Base-by-base conservation (phyloP, 768 basidiomycete species). In the Russula emetica region DNA sequence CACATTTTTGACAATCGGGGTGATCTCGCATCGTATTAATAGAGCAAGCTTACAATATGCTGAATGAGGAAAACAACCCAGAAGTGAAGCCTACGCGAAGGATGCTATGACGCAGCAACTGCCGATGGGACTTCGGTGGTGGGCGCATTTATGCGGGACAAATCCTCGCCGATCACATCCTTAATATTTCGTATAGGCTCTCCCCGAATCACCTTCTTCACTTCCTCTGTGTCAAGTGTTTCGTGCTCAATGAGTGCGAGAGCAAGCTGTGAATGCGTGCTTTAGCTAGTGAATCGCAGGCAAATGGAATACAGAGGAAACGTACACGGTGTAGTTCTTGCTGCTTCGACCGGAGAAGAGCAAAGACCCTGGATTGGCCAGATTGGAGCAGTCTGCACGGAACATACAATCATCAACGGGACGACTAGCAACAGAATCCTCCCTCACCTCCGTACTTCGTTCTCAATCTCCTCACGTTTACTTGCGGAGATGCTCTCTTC, bases 161-260 rank as follows among this genome's bases (percentile, higher is more conserved):
- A 71, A 62, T 87, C 83, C 60, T 84, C 83, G 60, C 84, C 78
- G 67, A 90, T 72, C 55, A 86, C 82, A 70, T 90, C 86, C 67
- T 82, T 76, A 67, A 90, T 81, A 62, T 78, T 81, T 62, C 87
- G 85, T 75, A 93, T 89, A 58, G 82, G 79, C 73, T 96, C 86
- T 44, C 94, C 94, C 62, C 80, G 85, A 72, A 98, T 83, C 28
- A 95, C 93, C 75, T 83, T 87, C 70, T 81, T 78, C 20, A 98
- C 95, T 74, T 99, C 94, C 11, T 91, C 87, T 45, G 83, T 79
- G 68, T 87, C 86, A 67, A 99, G 78, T 22, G 96, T 98, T 78
- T 99, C 96, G 75, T 96, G 89, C 73, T 98, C 94, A 14, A 99
- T 88, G 62, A 99, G 78, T 11, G 96, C 96, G 60, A 83, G 82